These are phyloP conservation scores for Chenopodium formosanum DNA, from an alignment of 148 eudicot genomes.

Conservation along the genomic window DNA sequence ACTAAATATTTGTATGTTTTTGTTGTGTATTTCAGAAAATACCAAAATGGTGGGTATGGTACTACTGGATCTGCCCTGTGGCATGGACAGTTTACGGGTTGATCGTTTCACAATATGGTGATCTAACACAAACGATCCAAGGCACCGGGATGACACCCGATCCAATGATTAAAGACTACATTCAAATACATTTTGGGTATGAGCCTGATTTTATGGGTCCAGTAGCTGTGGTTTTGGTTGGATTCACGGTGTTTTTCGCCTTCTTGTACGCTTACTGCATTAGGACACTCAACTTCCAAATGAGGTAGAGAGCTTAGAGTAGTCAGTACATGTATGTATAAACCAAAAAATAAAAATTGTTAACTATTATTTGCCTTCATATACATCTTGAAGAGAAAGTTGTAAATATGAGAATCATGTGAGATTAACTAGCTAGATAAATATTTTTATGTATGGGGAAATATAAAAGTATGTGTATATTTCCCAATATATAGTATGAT, in stretches of 20 bases:
- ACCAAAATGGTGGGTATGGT: conserved; percentile 99
- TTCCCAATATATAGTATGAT: background rate
- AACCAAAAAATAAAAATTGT: too few species aligned
- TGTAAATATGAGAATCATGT: conserved; percentile 6
- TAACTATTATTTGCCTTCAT: background rate
- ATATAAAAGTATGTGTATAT: background rate
- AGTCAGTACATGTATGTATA: conserved; percentile 7
- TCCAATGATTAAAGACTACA: conserved; percentile 48
- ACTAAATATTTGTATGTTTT: background rate
- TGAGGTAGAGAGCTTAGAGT: conserved; percentile 44
- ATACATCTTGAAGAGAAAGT: conserved; percentile 1
- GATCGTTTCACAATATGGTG: conserved; percentile 85
- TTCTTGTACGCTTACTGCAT: conserved; percentile 88
- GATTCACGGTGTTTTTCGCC: conserved; percentile 79
- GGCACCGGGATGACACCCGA: conserved; percentile 39
- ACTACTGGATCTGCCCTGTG: conserved; percentile 94
- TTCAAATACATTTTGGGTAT: conserved; percentile 65
- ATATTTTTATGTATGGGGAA: background rate
- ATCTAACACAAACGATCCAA: conserved; percentile 39
- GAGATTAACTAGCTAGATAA: background rate
- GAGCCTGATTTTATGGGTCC: conserved; percentile 75
- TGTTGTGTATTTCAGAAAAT: conserved; percentile 53
- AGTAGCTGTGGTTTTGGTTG: conserved; percentile 70
- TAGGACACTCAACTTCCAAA: conserved; percentile 82
- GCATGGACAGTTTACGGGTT: conserved; percentile 96